phyloP scores from a whole-genome alignment of 2,329 filamentous ascomycete genomes.

The Trichoderma semiorbis region DNA sequence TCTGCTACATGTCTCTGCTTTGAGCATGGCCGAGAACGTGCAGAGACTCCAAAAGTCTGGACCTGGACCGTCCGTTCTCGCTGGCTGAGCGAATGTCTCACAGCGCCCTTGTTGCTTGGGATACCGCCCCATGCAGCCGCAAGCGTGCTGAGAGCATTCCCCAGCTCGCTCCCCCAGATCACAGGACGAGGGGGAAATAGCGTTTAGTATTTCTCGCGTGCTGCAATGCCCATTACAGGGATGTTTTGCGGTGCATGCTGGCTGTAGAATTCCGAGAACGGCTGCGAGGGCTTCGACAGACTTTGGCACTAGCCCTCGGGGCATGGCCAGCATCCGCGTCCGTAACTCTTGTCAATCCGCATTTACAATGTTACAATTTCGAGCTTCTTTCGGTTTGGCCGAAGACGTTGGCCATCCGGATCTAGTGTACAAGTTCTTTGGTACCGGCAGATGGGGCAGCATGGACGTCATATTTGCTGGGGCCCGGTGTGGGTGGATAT shows the following conservation, averaged over 20 bases:
- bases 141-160: conserved; percentile 14
- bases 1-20: neutral
- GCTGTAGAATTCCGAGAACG: neutral
- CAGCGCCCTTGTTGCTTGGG: conserved; percentile 10
- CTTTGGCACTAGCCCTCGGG: neutral
- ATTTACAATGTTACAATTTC: neutral
- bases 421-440: neutral
- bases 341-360: neutral
- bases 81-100: conserved; percentile 14
- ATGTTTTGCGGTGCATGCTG: neutral
- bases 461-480: conserved; percentile 12
- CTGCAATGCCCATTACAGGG: neutral
- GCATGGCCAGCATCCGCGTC: neutral
- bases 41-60: neutral
- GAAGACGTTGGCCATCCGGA: conserved; percentile 11
- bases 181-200: neutral
- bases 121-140: conserved; percentile 6
- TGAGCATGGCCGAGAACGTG: conserved; percentile 16
- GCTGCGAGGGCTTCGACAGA: neutral
- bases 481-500: conserved; percentile 11
- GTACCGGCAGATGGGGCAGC: neutral
- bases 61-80: neutral
- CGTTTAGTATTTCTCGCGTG: neutral
- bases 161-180: neutral
- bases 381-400: conserved; percentile 1